phyloP scores from a whole-genome alignment of 495 filamentous ascomycete species.

The Penicillium paxilli region DNA sequence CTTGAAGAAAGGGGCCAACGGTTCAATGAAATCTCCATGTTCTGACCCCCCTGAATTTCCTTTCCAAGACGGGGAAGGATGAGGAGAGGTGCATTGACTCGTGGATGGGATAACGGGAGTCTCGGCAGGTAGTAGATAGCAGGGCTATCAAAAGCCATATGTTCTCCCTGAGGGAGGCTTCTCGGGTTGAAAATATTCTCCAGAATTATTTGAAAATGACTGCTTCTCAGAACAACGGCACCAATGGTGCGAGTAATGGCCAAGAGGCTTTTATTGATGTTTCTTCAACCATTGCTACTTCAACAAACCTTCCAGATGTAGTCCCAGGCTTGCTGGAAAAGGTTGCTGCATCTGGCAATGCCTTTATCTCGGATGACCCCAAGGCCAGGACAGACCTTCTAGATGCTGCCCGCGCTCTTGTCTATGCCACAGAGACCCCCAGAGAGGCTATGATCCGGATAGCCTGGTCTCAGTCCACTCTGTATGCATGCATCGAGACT shows the following conservation, averaged over 20 bases:
- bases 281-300: constrained; percentile 14
- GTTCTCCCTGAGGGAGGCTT: background rate
- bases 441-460: constrained; percentile 34
- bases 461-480: constrained; percentile 13
- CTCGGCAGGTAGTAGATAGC: background rate
- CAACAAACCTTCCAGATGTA: constrained; percentile 24
- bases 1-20: too few relatives aligned
- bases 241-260: background rate
- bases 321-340: constrained; percentile 27
- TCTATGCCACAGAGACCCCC: constrained; percentile 40
- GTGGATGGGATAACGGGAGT: background rate
- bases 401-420: constrained; percentile 30
- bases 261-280: constrained; percentile 10
- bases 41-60: background rate
- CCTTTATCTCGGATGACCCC: constrained; percentile 14
- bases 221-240: background rate
- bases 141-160: background rate
- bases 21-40: too few relatives aligned
- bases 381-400: constrained; percentile 25
- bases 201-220: background rate
- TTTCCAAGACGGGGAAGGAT: background rate
- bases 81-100: background rate
- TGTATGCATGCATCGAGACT: constrained; percentile 33
- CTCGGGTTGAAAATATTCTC: background rate
- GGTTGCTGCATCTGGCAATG: constrained; percentile 19